Evolutionary conservation across 2,329 filamentous ascomycete genomes (phyloP), one percentile per base, ranked within the genome.

Genomic region (Colletotrichum godetiae): DNA sequence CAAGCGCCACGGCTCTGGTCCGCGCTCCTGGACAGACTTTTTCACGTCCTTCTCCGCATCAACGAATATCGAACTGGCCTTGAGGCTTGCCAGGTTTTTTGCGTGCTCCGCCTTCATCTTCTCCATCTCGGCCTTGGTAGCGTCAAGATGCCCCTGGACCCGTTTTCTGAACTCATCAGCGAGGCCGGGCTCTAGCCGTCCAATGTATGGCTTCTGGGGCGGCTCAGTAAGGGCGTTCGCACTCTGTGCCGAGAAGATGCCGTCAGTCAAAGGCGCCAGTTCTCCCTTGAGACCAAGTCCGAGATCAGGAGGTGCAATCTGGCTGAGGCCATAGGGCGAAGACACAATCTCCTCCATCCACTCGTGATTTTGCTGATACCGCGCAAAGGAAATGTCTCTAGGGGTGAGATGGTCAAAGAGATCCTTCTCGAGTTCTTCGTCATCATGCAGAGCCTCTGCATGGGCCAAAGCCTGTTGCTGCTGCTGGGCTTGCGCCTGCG

Each of bases 291-390:
- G 88, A 4, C 97, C 97, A 11, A 98, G 86, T 0, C 95, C 95
- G 42, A 98, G 89, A 80, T 98, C 95, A 3, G 95, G 91, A 0
- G 96, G 95, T 10, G 92, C 91, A 71, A 99, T 97, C 80, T 97
- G 94, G 62, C 89, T 90, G 74, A 96, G 93, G 29, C 93, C 89
- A 80, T 98, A 98, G 0, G 95, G 95, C 1, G 96, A 98, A 0
- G 94, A 94, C 67, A 98, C 90, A 33, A 99, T 92, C 83, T 99
- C 96, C 80, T 98, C 97, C 94, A 99, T 98, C 97, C 96, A 98
- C 81, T 98, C 95, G 79, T 99, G 96, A 78, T 99, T 97, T 80
- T 98, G 95, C 80, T 93, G 93, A 82, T 98, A 99, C 68, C 97
- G 91, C 75, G 92, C 91, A 73, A 94, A 87, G 77, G 95, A 97